These are phyloP conservation scores for Metroxylon sagu DNA, from an alignment of 176 grass and related monocot species.

Conservation along the genomic window DNA sequence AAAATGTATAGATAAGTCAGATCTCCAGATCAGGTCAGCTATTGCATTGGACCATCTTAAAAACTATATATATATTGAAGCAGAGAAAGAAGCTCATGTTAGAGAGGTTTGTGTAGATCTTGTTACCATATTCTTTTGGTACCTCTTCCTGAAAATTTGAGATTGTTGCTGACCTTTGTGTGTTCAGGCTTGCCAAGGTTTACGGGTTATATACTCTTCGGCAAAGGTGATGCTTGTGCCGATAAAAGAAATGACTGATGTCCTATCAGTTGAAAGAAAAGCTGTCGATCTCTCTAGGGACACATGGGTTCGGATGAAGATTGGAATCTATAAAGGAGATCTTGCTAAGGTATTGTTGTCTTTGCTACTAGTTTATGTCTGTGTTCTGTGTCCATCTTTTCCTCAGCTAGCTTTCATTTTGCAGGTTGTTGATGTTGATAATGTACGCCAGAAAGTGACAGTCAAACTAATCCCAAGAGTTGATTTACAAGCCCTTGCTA, in stretches of 20 bases:
- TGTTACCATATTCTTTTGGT: no score
- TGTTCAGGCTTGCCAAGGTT: slow-evolving; percentile 75
- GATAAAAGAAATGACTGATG: slow-evolving; percentile 98
- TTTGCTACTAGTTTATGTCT: slow-evolving; percentile 5
- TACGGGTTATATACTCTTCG: slow-evolving; percentile 77
- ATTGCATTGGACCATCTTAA: slow-evolving; percentile 91
- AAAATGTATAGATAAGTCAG: slow-evolving; percentile 68
- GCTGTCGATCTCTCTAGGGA: slow-evolving; percentile 85
- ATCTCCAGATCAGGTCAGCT: slow-evolving; percentile 83
- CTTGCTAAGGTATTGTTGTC: slow-evolving; percentile 66
- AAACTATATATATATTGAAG: slow-evolving; percentile 97
- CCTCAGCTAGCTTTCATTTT: slow-evolving; percentile 16
- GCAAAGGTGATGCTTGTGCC: slow-evolving; percentile 83
- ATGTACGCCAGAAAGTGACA: slow-evolving; percentile 74
- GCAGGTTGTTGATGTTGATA: slow-evolving; percentile 97
- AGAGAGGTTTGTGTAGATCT: slow-evolving; percentile 46
- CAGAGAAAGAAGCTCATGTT: slow-evolving; percentile 94
- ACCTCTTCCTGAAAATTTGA: no score
- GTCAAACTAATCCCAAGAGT: slow-evolving; percentile 95
- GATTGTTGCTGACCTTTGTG: slow-evolving; percentile 6
- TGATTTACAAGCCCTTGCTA: slow-evolving; percentile 90
- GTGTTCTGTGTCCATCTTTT: slow-evolving; percentile 9
- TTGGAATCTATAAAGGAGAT: slow-evolving; percentile 92
- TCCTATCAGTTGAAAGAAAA: slow-evolving; percentile 92
- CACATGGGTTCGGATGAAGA: slow-evolving; percentile 95